A percentile compares a stretch with the other conserved stretches of the same genome.
phyloP scores from a whole-genome alignment of 805 yeast genomes.

The Wickerhamomyces pijperi region DNA sequence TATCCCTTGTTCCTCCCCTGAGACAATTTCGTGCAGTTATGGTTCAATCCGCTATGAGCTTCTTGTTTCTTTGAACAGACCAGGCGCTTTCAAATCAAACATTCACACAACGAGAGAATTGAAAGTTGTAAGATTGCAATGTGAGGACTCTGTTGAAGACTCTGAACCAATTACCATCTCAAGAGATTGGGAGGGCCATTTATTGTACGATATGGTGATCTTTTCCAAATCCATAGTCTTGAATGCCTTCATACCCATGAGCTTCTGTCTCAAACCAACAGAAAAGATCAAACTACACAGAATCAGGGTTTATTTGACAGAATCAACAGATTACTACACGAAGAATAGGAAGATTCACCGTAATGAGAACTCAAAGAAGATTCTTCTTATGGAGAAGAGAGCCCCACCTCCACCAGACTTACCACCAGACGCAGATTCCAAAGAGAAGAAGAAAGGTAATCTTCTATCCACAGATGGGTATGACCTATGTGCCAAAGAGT shows the following conservation, averaged over 20 bases:
- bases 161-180: slow-evolving; percentile 87
- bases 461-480: slow-evolving; percentile 25
- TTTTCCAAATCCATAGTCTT: slow-evolving; percentile 83
- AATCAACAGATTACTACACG: slow-evolving; percentile 85
- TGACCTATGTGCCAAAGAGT: slow-evolving; percentile 63
- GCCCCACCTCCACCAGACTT: slow-evolving; percentile 34
- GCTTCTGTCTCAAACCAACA: slow-evolving; percentile 73
- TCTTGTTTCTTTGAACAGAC: slow-evolving; percentile 60
- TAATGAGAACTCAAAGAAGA: slow-evolving; percentile 81
- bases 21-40: slow-evolving; percentile 64
- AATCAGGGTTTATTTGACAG: slow-evolving; percentile 76
- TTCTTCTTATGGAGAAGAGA: slow-evolving; percentile 67
- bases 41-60: slow-evolving; percentile 68
- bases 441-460: slow-evolving; percentile 30
- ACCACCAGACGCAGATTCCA: slow-evolving; percentile 22
- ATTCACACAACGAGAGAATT: slow-evolving; percentile 55
- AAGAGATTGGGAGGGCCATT: slow-evolving; percentile 88
- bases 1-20: slow-evolving; percentile 74
- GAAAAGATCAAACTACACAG: slow-evolving; percentile 82
- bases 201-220: slow-evolving; percentile 81
- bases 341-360: slow-evolving; percentile 80
- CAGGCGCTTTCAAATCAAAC: slow-evolving; percentile 80
- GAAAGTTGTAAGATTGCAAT: slow-evolving; percentile 60
- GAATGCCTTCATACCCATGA: slow-evolving; percentile 74
- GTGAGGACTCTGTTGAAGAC: slow-evolving; percentile 72